Evolutionary conservation across 75 land plant genomes (phyloP).

Genomic region (Pinus tabuliformis): DNA sequence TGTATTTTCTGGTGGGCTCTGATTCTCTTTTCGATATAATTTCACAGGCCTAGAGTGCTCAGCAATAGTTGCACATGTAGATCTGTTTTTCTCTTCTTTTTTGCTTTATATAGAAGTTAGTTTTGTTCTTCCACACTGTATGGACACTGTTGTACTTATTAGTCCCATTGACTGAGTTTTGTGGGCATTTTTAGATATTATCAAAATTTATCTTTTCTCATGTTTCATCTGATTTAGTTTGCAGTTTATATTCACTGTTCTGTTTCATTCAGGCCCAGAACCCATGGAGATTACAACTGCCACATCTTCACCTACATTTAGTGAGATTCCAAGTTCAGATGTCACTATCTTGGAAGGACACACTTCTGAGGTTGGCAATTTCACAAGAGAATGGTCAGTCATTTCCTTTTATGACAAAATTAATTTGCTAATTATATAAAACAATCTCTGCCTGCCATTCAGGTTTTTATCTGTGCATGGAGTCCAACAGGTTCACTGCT

Average conservation of each 20-base stretch:
- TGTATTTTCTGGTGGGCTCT: too few species aligned
- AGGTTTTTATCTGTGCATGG: slow-evolving; percentile 96
- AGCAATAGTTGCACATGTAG: too few species aligned
- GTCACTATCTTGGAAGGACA: slow-evolving; percentile 92
- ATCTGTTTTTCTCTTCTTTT: too few species aligned
- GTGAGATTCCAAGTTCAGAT: slow-evolving; percentile 70
- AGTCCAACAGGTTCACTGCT: slow-evolving; percentile 91
- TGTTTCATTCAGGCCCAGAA: slow-evolving; percentile 41
- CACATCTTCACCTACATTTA: slow-evolving; percentile 24
- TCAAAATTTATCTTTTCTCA: too few species aligned
- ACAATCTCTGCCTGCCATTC: neutral
- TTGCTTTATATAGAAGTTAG: too few species aligned
- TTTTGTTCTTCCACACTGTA: too few species aligned
- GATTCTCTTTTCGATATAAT: too few species aligned
- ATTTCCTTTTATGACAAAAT: neutral
- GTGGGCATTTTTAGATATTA: too few species aligned
- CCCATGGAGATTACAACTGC: slow-evolving; percentile 62
- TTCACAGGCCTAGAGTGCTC: too few species aligned
- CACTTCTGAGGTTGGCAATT: slow-evolving; percentile 71
- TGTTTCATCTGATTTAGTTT: neutral
- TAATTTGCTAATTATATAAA: neutral
- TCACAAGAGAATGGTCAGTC: neutral
- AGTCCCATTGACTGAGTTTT: too few species aligned
- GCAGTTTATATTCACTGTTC: neutral
- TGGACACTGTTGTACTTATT: too few species aligned